Conservation (phyloP, 306 rosid genomes). For the Citrullus mucosospermus region DNA sequence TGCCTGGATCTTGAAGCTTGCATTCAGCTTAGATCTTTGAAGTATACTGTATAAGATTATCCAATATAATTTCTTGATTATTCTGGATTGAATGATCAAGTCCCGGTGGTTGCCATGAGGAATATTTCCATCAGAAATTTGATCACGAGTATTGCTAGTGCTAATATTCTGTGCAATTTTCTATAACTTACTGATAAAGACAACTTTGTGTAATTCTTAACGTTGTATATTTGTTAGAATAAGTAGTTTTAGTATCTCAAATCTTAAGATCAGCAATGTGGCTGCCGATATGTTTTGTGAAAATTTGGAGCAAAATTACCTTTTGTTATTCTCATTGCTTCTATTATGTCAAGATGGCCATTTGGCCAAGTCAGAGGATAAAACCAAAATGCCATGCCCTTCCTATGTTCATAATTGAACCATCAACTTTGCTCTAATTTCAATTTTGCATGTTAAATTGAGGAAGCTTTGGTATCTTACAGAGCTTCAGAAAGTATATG, state of each 20-base stretch:
- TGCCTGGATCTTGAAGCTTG: not conserved
- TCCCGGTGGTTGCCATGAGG: not conserved
- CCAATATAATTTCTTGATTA: not conserved
- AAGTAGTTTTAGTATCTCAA: not conserved
- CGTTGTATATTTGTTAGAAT: not conserved
- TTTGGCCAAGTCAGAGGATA: not conserved
- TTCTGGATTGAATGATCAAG: not conserved
- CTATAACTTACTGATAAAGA: not conserved
- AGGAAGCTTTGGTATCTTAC: slow-evolving; percentile 7
- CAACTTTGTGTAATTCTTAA: not conserved
- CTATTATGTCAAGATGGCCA: not conserved
- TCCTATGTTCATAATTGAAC: not conserved
- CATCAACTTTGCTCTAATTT: not conserved
- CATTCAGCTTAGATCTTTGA: not conserved
- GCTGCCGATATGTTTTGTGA: not conserved
- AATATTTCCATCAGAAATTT: not conserved
- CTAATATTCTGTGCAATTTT: not conserved
- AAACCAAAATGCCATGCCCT: not conserved
- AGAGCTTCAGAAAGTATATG: slow-evolving; percentile 85
- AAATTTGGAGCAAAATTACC: not conserved
- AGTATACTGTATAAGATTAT: not conserved
- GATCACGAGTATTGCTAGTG: not conserved
- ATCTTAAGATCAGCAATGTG: not conserved
- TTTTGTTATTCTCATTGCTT: not conserved
- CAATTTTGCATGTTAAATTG: not conserved